phyloP scores from a whole-genome alignment of 2,329 filamentous ascomycete species.

The Boeremia lycopersici region DNA sequence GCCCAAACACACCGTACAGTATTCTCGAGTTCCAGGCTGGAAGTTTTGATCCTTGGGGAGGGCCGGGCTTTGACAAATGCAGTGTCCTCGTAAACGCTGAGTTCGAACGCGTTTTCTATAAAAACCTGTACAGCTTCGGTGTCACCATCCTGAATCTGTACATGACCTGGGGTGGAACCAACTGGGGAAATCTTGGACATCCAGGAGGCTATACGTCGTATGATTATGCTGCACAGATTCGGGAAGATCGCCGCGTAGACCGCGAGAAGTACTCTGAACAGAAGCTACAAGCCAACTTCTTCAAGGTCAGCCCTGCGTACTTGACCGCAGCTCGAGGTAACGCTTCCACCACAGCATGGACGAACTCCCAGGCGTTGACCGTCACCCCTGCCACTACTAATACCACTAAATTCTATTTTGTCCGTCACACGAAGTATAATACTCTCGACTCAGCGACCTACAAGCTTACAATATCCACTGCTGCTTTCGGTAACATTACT shows the following conservation, averaged over 20 bases:
- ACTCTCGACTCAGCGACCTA: constrained; percentile 64
- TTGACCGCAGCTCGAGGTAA: constrained; percentile 55
- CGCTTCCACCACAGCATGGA: constrained; percentile 38
- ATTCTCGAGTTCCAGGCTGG: constrained; percentile 74
- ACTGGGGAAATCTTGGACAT: constrained; percentile 74
- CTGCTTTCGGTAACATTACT: constrained; percentile 58
- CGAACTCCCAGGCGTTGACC: constrained; percentile 56
- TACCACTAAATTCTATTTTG: constrained; percentile 67
- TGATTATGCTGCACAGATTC: constrained; percentile 68
- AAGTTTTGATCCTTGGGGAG: constrained; percentile 76
- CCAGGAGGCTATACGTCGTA: constrained; percentile 64
- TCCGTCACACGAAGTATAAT: constrained; percentile 69
- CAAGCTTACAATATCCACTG: constrained; percentile 66
- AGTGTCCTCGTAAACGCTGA: constrained; percentile 70
- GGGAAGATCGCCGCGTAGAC: constrained; percentile 70
- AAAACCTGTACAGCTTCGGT: constrained; percentile 72
- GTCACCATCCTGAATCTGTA: constrained; percentile 74
- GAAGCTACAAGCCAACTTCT: constrained; percentile 77
- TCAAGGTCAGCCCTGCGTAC: constrained; percentile 74
- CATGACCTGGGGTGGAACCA: constrained; percentile 81
- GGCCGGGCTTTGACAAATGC: constrained; percentile 71
- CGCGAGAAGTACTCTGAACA: constrained; percentile 81
- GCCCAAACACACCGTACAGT: constrained; percentile 69
- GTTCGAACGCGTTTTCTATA: constrained; percentile 79
- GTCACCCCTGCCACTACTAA: constrained; percentile 67